Conservation (phyloP, 192 early-diverging fungal genomes). For the Piromyces sp. region DNA sequence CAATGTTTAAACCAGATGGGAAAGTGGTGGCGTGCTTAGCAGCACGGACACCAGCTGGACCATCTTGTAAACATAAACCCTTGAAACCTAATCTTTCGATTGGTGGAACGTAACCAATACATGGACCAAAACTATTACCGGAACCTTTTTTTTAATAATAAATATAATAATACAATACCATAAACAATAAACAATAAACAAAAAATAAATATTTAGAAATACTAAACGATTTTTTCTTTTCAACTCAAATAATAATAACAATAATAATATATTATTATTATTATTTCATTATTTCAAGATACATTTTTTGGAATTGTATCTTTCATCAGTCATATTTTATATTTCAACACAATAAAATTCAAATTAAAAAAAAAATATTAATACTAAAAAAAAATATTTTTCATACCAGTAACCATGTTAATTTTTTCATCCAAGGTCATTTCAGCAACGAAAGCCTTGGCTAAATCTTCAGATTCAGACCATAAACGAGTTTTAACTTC, state of each 20-base stretch:
- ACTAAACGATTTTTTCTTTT: too few species aligned
- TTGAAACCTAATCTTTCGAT: background rate
- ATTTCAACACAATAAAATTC: too few species aligned
- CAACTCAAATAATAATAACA: too few species aligned
- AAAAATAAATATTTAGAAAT: too few species aligned
- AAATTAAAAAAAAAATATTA: too few species aligned
- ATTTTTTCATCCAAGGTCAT: background rate
- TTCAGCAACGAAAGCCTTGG: background rate
- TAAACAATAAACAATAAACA: too few species aligned
- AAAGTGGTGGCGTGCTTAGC: background rate
- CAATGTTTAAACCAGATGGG: constrained; percentile 24
- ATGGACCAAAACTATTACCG: background rate
- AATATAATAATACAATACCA: too few species aligned
- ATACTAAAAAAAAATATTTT: background rate
- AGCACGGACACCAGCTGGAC: background rate
- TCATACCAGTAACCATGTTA: background rate
- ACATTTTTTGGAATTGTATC: too few species aligned
- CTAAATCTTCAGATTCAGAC: background rate
- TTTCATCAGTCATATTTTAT: too few species aligned
- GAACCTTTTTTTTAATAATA: background rate
- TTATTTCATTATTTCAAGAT: too few species aligned
- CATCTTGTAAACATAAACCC: background rate
- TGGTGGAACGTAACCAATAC: background rate
- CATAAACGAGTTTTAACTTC: background rate
- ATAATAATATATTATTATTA: too few species aligned